phyloP scores from a whole-genome alignment of 345 rosid species.

The Citrus hindsii region DNA sequence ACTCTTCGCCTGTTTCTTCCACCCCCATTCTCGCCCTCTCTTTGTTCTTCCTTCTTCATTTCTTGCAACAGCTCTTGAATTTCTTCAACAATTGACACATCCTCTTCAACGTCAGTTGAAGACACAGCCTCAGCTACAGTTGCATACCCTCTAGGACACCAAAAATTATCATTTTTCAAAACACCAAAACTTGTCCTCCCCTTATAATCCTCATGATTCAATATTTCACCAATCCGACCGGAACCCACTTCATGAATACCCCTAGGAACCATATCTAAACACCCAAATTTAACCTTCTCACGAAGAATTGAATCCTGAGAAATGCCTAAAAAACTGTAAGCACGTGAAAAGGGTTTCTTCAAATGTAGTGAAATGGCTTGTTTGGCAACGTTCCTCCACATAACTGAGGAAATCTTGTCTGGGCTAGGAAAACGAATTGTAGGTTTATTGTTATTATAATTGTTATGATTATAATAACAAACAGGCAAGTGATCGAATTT shows the following conservation, averaged over 20 bases:
- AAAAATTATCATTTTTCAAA: slow-evolving; percentile 21
- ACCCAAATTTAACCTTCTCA: slow-evolving; percentile 17
- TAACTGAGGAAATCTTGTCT: slow-evolving; percentile 34
- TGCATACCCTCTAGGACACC: slow-evolving; percentile 45
- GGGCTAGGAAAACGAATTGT: slow-evolving; percentile 16
- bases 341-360: slow-evolving; percentile 19
- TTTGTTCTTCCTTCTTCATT: slow-evolving; percentile 53
- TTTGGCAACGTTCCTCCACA: slow-evolving; percentile 76
- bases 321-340: slow-evolving; percentile 33
- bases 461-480: neutral
- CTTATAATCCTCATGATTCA: slow-evolving; percentile 26
- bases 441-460: slow-evolving; percentile 14
- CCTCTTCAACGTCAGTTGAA: slow-evolving; percentile 78
- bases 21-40: slow-evolving; percentile 22
- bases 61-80: slow-evolving; percentile 60
- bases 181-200: slow-evolving; percentile 33
- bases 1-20: slow-evolving; percentile 21
- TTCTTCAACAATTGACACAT: slow-evolving; percentile 52
- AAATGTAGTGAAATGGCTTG: slow-evolving; percentile 32
- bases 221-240: slow-evolving; percentile 29
- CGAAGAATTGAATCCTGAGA: slow-evolving; percentile 29
- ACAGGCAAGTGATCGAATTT: slow-evolving; percentile 26
- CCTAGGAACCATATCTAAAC: slow-evolving; percentile 25
- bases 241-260: slow-evolving; percentile 27
- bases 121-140: slow-evolving; percentile 86